Evolutionary conservation across 2,329 filamentous ascomycete species (phyloP), one percentile per base, ranked within the genome.

Genomic region (Stagonosporopsis vannaccii): DNA sequence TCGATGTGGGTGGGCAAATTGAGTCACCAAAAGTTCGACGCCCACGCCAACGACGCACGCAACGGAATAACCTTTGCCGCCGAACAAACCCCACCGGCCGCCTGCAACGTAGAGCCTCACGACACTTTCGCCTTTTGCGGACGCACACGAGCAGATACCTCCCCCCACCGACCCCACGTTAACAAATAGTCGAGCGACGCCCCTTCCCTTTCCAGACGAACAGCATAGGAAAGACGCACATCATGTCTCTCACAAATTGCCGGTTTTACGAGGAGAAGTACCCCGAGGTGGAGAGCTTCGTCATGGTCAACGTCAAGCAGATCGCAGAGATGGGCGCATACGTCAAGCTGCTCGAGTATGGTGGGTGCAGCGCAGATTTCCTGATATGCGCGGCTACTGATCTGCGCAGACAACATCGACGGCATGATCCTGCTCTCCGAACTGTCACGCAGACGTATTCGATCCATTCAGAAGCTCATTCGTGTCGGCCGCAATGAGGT

Each of bases 261-360:
- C 92, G 92, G 74, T 97, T 96, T 81, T 97, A 97, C 79, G 92
- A 97, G 85, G 92, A 97, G 82, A 96, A 96, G 81, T 97, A 90
- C 75, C 92, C 92, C 57, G 95, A 98, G 85, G 94, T 99, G 77
- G 95, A 99, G 82, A 96, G 92, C 85, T 98, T 97, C 81, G 96
- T 99, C 77, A 99, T 99, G 95, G 95, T 99, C 78, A 99, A 98
- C 80, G 95, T 98, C 73, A 96, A 97, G 87, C 92, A 97, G 88
- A 99, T 99, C 77, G 95, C 95, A 78, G 96, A 99, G 81, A 99
- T 99, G 96, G 95, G 95, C 79, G 95, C 96, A 72, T 99, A 99
- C 79, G 96, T 99, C 75, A 99, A 99, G 83, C 89, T 99, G 53
- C 89, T 99, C 70, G 95, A 99, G 82, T 99, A 99, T 81, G 73